phyloP scores from a whole-genome alignment of 352 stramenopile genomes.

The Phytophthora parvispora region DNA sequence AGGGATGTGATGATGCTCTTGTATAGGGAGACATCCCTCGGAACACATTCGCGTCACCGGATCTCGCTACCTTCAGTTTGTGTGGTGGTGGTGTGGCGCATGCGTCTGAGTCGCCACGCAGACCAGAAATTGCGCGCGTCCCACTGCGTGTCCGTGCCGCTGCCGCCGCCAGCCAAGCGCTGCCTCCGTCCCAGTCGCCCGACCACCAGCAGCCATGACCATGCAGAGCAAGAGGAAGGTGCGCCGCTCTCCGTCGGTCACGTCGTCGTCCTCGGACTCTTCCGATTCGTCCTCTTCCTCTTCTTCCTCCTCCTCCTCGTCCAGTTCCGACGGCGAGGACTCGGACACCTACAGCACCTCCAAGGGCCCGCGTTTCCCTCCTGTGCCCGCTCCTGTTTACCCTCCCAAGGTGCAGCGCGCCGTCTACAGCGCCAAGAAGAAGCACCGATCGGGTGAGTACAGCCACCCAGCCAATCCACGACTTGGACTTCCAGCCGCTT shows the following conservation, averaged over 20 bases:
- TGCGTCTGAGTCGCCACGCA: slow-evolving; percentile 8
- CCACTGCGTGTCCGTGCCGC: slow-evolving; percentile 5
- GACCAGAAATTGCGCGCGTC: neutral
- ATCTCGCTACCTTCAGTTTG: slow-evolving; percentile 14
- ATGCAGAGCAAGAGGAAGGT: slow-evolving; percentile 45
- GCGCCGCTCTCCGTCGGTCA: slow-evolving; percentile 56
- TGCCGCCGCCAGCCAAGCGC: slow-evolving; percentile 7
- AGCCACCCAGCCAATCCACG: too few species aligned
- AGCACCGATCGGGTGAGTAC: slow-evolving; percentile 73
- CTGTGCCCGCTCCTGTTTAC: slow-evolving; percentile 55
- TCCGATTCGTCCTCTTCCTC: slow-evolving; percentile 42
- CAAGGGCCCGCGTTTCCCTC: slow-evolving; percentile 54
- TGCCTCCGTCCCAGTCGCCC: neutral
- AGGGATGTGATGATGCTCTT: too few species aligned
- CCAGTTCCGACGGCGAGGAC: slow-evolving; percentile 46
- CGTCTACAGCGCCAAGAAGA: slow-evolving; percentile 71
- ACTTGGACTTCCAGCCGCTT: neutral
- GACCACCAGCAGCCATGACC: slow-evolving; percentile 1
- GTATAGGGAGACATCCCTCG: neutral
- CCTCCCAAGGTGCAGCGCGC: slow-evolving; percentile 58
- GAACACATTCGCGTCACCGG: neutral
- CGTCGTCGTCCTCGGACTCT: slow-evolving; percentile 45
- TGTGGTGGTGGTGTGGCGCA: slow-evolving; percentile 30
- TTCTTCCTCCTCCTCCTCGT: slow-evolving; percentile 51
- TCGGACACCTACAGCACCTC: neutral